phyloP scores from a whole-genome alignment of 371 early-diverging fungal genomes.

The Mucor indicus region DNA sequence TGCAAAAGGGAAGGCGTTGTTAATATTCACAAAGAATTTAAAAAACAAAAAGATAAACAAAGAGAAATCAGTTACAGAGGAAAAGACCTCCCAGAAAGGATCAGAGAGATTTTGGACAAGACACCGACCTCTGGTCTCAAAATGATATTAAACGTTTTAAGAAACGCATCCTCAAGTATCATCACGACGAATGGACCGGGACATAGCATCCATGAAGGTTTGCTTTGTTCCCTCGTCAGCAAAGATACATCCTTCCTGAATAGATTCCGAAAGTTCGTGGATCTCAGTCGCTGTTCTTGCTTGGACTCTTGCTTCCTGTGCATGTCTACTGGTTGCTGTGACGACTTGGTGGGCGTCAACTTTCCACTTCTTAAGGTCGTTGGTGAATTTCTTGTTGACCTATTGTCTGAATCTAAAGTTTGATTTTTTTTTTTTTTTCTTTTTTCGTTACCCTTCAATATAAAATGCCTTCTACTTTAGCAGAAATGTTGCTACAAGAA shows the following conservation, averaged over 20 bases:
- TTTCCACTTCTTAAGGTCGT: conserved; percentile 1
- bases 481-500: conserved; percentile 10
- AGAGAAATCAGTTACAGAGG: conserved; percentile 1
- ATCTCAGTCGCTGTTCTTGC: conserved; percentile 7
- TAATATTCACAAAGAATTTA: background rate
- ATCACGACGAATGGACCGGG: background rate
- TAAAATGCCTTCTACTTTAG: background rate
- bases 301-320: background rate
- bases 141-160: conserved; percentile 1
- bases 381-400: background rate
- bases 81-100: background rate
- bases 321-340: background rate
- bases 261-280: background rate
- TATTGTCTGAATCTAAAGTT: too few relatives aligned
- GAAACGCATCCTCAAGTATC: background rate
- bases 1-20: background rate
- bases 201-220: background rate
- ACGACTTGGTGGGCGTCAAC: background rate
- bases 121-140: conserved; percentile 2
- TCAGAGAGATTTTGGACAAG: conserved; percentile 1
- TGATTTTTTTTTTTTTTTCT: background rate
- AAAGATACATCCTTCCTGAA: background rate
- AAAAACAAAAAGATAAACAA: background rate
- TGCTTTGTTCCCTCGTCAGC: background rate
- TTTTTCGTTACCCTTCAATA: background rate